Evolutionary conservation across 306 rosid genomes (phyloP).

Genomic region (Cucurbita ficifolia): DNA sequence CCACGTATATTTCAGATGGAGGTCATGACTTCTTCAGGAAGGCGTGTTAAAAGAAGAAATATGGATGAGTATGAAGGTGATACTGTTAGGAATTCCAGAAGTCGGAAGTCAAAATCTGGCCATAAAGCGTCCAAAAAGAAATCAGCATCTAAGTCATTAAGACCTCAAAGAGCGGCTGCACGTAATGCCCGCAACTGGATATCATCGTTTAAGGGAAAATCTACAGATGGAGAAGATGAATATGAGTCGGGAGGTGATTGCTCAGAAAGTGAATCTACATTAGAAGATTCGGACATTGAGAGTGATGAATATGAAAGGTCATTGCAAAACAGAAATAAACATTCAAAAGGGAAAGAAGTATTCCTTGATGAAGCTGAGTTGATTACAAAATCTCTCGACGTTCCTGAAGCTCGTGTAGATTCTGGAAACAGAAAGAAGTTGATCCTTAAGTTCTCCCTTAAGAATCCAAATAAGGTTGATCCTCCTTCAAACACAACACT

Average conservation of each 20-base stretch:
- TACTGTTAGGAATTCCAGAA: slow-evolving; percentile 25
- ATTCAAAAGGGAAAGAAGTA: slow-evolving; percentile 62
- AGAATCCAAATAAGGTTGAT: slow-evolving; percentile 32
- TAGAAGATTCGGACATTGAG: slow-evolving; percentile 50
- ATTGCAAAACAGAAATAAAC: slow-evolving; percentile 26
- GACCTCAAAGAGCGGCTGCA: slow-evolving; percentile 97
- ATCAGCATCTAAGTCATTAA: slow-evolving; percentile 58
- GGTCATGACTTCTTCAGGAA: slow-evolving; percentile 88
- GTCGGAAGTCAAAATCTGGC: slow-evolving; percentile 46
- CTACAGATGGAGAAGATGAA: slow-evolving; percentile 70
- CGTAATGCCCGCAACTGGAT: slow-evolving; percentile 74
- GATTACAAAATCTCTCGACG: slow-evolving; percentile 19
- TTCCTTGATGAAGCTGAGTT: slow-evolving; percentile 35
- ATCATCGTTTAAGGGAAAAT: slow-evolving; percentile 67
- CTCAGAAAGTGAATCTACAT: slow-evolving; percentile 69
- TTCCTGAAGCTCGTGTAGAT: slow-evolving; percentile 26
- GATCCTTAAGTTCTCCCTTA: slow-evolving; percentile 58
- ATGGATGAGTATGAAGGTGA: slow-evolving; percentile 65
- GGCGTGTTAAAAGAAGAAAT: slow-evolving; percentile 87
- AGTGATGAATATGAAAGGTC: slow-evolving; percentile 66
- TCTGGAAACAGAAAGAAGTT: slow-evolving; percentile 46
- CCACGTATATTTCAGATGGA: slow-evolving; percentile 42
- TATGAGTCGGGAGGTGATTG: slow-evolving; percentile 46
- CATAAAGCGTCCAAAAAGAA: slow-evolving; percentile 44
- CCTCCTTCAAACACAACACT: slow-evolving; percentile 6